Base-by-base conservation (phyloP, 306 rosid genomes). In the Prunus dulcis region DNA sequence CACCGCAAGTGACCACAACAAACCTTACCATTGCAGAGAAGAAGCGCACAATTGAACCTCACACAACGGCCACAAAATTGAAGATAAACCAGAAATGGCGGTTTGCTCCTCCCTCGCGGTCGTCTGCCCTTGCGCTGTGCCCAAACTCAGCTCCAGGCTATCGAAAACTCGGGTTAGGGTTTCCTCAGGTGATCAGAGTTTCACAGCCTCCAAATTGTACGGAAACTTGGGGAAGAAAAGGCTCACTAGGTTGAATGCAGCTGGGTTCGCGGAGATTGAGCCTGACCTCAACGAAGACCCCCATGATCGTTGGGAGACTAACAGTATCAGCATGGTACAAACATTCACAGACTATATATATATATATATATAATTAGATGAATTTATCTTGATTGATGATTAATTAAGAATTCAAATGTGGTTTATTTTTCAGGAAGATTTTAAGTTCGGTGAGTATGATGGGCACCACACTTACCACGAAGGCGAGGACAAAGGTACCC, bases 251-350 rank as follows among this genome's bases (percentile, higher is more conserved):
- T 76, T 89, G 74, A 82, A 84, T 11, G 97, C 92, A 14, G 88
- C 83, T 4, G 96, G 97, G 72, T 89, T 94, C 28, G 68, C 86
- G 25, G 88, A 88, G 73, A 76, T 87, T 64, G 96, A 94, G 77
- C 97, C 95, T 49, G 97, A 94, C 79, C 89, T 94, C 71, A 90
- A 83, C 71, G 98, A 94, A 81, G 98, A 94, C 10, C 90, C 91
- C 2, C 73, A n/a, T 41, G 88, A 92, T 45, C 95, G 79, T 22
- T 87, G 87, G 89, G 82, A 60, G 25, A 85, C 89, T 1, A 90
- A 88, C 80, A 83, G 96, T 64, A 69, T 94, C 69, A 81, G 83
- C 76, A 12, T 81, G 82, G 97, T 93, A 87, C 0, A 38, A 8
- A 11, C 14, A 52, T 6, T 17, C 47, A 30, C 46, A 30, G 46